A percentile compares a stretch with the other conserved stretches of the same genome.
Conservation (phyloP, 1,284 basidiomycete genomes). For the Meira nashicola region DNA sequence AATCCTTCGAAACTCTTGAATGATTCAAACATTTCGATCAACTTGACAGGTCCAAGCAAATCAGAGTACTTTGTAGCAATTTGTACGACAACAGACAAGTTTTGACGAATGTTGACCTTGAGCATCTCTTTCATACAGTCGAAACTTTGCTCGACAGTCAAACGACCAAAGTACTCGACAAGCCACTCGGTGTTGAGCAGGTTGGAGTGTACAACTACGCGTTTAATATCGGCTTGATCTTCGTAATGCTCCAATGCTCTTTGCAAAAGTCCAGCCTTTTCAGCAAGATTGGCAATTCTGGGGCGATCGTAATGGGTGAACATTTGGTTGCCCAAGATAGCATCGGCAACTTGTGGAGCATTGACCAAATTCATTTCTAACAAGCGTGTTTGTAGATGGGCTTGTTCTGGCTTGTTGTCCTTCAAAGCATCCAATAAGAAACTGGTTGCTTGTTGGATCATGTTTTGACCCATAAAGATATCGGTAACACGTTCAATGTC, state of each 20-base stretch:
- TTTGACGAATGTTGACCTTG: slow-evolving; percentile 92
- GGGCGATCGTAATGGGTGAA: slow-evolving; percentile 95
- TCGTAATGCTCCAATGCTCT: slow-evolving; percentile 97
- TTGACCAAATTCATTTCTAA: slow-evolving; percentile 97
- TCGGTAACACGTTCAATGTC: slow-evolving; percentile 75
- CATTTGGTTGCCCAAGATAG: slow-evolving; percentile 98
- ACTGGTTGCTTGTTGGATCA: slow-evolving; percentile 98
- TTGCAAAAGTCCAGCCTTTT: slow-evolving; percentile 94
- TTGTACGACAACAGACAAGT: slow-evolving; percentile 92
- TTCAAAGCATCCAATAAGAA: slow-evolving; percentile 98
- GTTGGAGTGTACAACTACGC: slow-evolving; percentile 89
- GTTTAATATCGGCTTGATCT: slow-evolving; percentile 92
- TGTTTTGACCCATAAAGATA: slow-evolving; percentile 99
- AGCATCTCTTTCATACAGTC: slow-evolving; percentile 97
- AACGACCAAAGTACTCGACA: slow-evolving; percentile 90
- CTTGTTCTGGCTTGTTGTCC: slow-evolving; percentile 98
- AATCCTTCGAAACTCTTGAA: slow-evolving; percentile 98
- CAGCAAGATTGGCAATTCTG: slow-evolving; percentile 93
- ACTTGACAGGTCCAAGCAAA: slow-evolving; percentile 89
- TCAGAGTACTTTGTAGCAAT: slow-evolving; percentile 99
- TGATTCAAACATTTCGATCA: slow-evolving; percentile 97
- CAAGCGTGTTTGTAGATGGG: slow-evolving; percentile 87
- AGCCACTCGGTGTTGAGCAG: slow-evolving; percentile 90
- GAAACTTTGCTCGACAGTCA: slow-evolving; percentile 98
- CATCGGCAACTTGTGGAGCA: slow-evolving; percentile 97